Base-by-base conservation (phyloP, 768 basidiomycete genomes). In the Saitozyma podzolica region DNA sequence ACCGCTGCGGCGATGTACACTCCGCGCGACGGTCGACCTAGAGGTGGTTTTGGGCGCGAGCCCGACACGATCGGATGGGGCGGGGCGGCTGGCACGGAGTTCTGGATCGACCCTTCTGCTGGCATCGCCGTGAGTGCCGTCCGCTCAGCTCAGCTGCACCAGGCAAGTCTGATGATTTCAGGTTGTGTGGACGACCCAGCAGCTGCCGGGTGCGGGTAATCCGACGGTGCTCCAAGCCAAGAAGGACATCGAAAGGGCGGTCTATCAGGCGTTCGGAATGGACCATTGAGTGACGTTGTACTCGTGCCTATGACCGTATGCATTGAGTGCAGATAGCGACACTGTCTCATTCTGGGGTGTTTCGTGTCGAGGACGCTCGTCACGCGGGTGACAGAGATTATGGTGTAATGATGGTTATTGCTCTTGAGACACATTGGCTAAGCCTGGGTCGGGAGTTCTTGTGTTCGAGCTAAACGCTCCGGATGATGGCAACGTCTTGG, bases 81-180 rank as follows among this genome's bases (percentile, higher is more conserved):
- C 9, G 74, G 74, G 16, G 70, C 70, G 7, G 67, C 67, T 0
- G 70, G 70, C 8, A 69, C 72, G 9, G 54, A 66, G 51, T 72
- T 68, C 51, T 73, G 65, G 58, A 69, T 76, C 13, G 74, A 76
- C 52, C 64, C 64, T 0, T 48, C 50, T n/a, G 55, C 61, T 14
- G 58, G 62, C 7, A 61, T 76, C 8, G 66, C 74, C 9, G 71
- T 70, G 64, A 65, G 71, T 68, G n/a, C 13, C 9, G 17, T 29
- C 2, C 2, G 29, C 29, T 2, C 2, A 29, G 29, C 29, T 5
- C 29, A n/a, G 29, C 5, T 29, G 29, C 29, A 29, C 29, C 29
- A 29, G 29, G 29, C 29, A 29, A 29, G 29, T 29, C 29, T 29
- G 29, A 29, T 29, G 2, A 5, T 43, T 39, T 41, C 51, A 70